phyloP scores from a whole-genome alignment of 805 yeast genomes.

The Ogataea kodamae region DNA sequence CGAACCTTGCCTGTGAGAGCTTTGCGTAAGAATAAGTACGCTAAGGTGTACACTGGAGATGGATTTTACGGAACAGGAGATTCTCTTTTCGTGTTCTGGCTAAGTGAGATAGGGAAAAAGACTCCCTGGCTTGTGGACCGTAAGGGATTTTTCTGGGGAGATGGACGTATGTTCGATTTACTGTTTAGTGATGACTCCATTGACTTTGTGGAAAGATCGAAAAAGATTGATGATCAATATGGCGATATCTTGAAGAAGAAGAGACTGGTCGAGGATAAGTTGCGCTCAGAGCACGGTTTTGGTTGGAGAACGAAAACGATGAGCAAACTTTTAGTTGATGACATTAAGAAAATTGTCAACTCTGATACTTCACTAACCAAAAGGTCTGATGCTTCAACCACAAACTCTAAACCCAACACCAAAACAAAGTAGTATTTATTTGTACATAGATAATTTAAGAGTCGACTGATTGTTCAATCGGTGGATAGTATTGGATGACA shows the following conservation, averaged over 20 bases:
- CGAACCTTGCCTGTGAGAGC: conserved; percentile 59
- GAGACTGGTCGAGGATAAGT: conserved; percentile 45
- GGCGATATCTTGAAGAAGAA: conserved; percentile 36
- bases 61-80: conserved; percentile 85
- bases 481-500: conserved; percentile 2
- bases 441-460: conserved; percentile 1
- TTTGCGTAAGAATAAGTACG: conserved; percentile 52
- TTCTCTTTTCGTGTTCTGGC: conserved; percentile 66
- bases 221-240: conserved; percentile 29
- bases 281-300: conserved; percentile 53
- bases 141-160: conserved; percentile 90
- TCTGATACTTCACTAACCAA: conserved; percentile 8
- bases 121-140: conserved; percentile 79
- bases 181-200: conserved; percentile 76
- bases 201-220: conserved; percentile 63
- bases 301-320: conserved; percentile 57
- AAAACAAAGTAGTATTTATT: conserved; percentile 1
- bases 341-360: conserved; percentile 32
- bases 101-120: conserved; percentile 53
- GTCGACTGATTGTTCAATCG: conserved; percentile 1
- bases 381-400: conserved; percentile 3
- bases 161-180: conserved; percentile 79
- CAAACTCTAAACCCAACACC: conserved; percentile 1
- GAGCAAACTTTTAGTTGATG: conserved; percentile 42
- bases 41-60: conserved; percentile 80